These are phyloP conservation scores for Taphrina betulina DNA, from an alignment of 1,139 yeast species.

Conservation along the genomic window DNA sequence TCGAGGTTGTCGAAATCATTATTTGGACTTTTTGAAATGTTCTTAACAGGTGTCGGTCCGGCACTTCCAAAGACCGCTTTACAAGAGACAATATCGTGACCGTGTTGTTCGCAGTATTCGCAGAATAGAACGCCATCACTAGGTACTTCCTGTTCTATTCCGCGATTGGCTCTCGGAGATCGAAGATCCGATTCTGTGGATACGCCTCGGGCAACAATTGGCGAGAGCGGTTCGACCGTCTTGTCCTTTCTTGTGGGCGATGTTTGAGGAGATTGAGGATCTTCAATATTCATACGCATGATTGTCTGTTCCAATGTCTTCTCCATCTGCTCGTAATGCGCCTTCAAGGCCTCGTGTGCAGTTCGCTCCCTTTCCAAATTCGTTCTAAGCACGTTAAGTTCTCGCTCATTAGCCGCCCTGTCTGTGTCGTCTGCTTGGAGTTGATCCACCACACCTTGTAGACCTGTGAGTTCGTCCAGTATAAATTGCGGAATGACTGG, in stretches of 20 bases:
- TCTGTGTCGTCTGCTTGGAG: not conserved
- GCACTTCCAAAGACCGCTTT: slow-evolving; percentile 18
- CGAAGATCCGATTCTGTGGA: slow-evolving; percentile 14
- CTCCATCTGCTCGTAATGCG: slow-evolving; percentile 8
- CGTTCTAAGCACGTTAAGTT: not conserved
- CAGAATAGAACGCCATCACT: slow-evolving; percentile 13
- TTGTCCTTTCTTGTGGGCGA: not conserved
- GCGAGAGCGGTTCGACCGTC: not conserved
- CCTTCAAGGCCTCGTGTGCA: slow-evolving; percentile 1
- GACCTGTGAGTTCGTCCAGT: not conserved
- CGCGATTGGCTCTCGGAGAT: slow-evolving; percentile 18
- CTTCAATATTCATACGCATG: slow-evolving; percentile 5
- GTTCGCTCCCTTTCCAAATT: slow-evolving; percentile 10
- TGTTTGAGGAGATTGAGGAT: not conserved
- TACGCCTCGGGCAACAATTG: not conserved
- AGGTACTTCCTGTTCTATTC: slow-evolving; percentile 1
- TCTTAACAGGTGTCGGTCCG: slow-evolving; percentile 2
- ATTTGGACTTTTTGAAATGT: not conserved
- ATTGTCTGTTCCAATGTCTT: slow-evolving; percentile 15
- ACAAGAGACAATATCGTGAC: slow-evolving; percentile 26
- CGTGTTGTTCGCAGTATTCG: slow-evolving; percentile 21
- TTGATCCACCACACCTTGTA: not conserved
- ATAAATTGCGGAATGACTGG: not conserved
- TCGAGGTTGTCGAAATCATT: not conserved
- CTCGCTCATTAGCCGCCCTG: not conserved